Base-by-base conservation (phyloP, 371 early-diverging fungal genomes). In the Rhizopus sp. region DNA sequence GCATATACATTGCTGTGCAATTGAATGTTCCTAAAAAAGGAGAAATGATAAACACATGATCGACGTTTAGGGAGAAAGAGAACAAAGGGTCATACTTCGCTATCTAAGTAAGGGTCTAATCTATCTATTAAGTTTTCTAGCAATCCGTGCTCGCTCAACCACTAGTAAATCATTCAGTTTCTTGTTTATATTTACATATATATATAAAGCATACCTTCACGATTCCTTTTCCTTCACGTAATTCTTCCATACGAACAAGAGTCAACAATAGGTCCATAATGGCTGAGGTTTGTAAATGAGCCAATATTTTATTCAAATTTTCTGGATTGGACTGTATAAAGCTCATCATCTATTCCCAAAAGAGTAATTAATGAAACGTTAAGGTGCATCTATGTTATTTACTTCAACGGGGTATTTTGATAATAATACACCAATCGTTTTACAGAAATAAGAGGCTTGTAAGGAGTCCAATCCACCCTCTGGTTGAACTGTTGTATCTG, bases 211-310 rank as follows among this genome's bases (percentile, higher is more conserved):
- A 38, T 61, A 90, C 91, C 81, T 85, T 82, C 29, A 91, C 84
- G 45, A 88, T 75, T 12, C 92, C 91, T 49, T 77, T 82, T 6
- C 90, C 95, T 55, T 92, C 89, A 5, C 89, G 86, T 29, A 91
- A 69, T 63, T 95, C 97, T 55, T 93, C 94, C 59, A 93, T 73
- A 64, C 92, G 91, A 53, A 95, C 89, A 15, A 96, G 77, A 58
- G 93, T 95, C 44, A 96, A 81, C 42, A 95, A 68, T 34, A 96
- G 73, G 63, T 95, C 97, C 66, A 91, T 90, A 49, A 95, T 86
- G 0, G 94, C 83, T 37, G 92, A 85, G 39, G 86, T 88, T 39
- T 86, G 88, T 63, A 96, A 80, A 69, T 96, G 94, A 49, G 71
- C 70, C 30, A 95, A 67, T 35, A 96, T 74, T 51, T 71, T 73